phyloP scores from a whole-genome alignment of 345 rosid genomes.

The Boechera divaricarpa region DNA sequence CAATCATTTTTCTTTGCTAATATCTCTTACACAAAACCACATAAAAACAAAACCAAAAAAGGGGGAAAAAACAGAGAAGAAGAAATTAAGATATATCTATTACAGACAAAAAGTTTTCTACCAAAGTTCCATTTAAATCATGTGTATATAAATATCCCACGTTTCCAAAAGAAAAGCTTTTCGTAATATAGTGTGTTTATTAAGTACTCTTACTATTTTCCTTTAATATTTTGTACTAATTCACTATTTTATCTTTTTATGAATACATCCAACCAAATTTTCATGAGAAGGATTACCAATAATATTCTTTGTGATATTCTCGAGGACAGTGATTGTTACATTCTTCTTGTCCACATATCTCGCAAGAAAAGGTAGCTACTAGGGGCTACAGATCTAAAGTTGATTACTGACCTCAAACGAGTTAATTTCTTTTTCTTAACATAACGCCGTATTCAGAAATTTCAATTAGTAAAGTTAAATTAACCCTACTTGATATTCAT shows the following conservation, averaged over 20 bases:
- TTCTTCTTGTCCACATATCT: conserved; percentile 16
- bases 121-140: conserved; percentile 28
- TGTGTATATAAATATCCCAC: conserved; percentile 11
- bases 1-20: conserved; percentile 39
- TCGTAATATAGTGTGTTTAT: conserved; percentile 12
- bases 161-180: conserved; percentile 30
- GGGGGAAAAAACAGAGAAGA: neutral
- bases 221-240: neutral
- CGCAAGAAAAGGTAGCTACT: neutral
- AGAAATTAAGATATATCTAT: neutral
- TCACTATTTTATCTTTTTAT: conserved; percentile 25
- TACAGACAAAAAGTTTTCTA: conserved; percentile 32
- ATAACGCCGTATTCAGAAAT: neutral
- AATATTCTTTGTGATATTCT: conserved; percentile 20
- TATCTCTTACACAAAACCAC: conserved; percentile 31
- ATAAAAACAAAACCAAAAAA: conserved; percentile 18
- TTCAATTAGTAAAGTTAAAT: neutral
- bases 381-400: neutral
- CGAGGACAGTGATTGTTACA: conserved; percentile 23
- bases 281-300: conserved; percentile 19
- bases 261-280: conserved; percentile 21
- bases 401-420: neutral
- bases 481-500: neutral
- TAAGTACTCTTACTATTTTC: conserved; percentile 10
- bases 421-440: neutral